Percentiles rank a stretch among this genome's conserved stretches.
phyloP scores from a whole-genome alignment of 202 grass and related monocot genomes.

The Panicum hallii region DNA sequence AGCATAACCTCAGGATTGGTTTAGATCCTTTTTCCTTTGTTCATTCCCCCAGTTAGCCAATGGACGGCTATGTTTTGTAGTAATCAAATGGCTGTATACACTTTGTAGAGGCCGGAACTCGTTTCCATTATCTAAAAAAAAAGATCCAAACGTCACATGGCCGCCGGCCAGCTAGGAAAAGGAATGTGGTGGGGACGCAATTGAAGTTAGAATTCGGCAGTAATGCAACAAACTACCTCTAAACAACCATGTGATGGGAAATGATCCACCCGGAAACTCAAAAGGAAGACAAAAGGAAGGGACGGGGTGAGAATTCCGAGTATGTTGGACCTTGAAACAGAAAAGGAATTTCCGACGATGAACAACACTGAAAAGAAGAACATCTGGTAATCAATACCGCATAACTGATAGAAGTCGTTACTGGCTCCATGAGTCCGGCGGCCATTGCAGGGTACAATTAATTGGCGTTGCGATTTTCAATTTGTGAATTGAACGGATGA shows the following conservation, averaged over 20 bases:
- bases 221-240: background rate
- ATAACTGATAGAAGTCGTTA: background rate
- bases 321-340: background rate
- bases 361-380: background rate
- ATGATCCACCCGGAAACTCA: background rate
- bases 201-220: constrained; percentile 2
- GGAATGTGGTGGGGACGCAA: background rate
- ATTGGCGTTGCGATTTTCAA: background rate
- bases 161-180: background rate
- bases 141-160: constrained; percentile 20
- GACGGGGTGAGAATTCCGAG: background rate
- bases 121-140: no score
- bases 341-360: background rate
- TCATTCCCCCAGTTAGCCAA: no score
- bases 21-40: no score
- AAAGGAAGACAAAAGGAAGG: background rate
- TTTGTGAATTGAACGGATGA: background rate
- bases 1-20: no score
- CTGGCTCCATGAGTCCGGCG: background rate
- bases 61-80: no score
- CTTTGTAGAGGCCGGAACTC: no score
- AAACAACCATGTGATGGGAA: constrained; percentile 20
- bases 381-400: background rate
- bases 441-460: background rate
- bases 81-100: no score